Conservation (phyloP, 1,139 yeast species). For the Yamadazyma trypodendri region DNA sequence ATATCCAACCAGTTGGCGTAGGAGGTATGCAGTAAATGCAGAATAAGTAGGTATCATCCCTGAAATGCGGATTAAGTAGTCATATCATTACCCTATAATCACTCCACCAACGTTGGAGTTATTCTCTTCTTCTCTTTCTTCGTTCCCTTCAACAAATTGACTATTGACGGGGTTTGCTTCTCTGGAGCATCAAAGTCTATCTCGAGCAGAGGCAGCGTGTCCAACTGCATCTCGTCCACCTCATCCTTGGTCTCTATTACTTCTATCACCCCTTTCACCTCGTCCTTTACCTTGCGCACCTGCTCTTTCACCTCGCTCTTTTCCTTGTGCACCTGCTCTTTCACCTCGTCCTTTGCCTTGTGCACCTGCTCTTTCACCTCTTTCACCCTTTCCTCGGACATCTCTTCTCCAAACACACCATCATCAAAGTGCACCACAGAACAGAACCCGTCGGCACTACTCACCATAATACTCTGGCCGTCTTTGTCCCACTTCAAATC, state of each 20-base stretch:
- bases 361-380: neutral
- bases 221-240: too few species aligned
- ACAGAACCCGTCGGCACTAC: slow-evolving; percentile 96
- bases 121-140: slow-evolving; percentile 42
- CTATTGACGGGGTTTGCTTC: slow-evolving; percentile 1
- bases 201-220: too few species aligned
- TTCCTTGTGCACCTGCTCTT: neutral
- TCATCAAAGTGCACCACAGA: slow-evolving; percentile 52
- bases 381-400: neutral
- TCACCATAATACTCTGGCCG: slow-evolving; percentile 67
- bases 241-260: too few species aligned
- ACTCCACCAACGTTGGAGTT: slow-evolving; percentile 40
- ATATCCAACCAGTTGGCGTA: slow-evolving; percentile 4
- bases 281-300: too few species aligned
- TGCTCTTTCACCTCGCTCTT: too few species aligned
- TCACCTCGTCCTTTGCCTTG: slow-evolving; percentile 7
- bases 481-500: slow-evolving; percentile 83
- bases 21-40: too few species aligned
- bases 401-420: slow-evolving; percentile 49
- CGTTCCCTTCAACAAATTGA: slow-evolving; percentile 10
- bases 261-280: too few species aligned
- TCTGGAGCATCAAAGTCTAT: too few species aligned
- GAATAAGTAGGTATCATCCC: too few species aligned
- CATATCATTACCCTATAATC: too few species aligned
- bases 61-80: too few species aligned